A percentile compares a stretch with the other conserved stretches of the same genome.
Conservation (phyloP, 2,329 filamentous ascomycete species). For the Verticillium isaacii region DNA sequence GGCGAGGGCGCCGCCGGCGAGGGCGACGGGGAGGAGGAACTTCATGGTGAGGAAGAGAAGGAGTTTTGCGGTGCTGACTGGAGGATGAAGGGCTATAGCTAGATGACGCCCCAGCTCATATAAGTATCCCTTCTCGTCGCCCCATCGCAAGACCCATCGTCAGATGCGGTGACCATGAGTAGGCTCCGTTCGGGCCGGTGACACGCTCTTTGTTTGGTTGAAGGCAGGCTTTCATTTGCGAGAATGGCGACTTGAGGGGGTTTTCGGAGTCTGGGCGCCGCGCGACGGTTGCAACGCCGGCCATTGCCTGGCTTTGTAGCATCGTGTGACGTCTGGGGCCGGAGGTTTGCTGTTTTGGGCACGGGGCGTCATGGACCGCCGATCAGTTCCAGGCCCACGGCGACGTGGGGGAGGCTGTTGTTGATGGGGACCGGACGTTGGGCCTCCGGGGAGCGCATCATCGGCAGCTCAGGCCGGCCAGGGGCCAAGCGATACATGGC, state of each 20-base stretch:
- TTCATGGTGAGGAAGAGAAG: neutral
- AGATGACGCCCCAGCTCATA: neutral
- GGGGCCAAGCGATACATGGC: neutral
- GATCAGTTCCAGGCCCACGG: neutral
- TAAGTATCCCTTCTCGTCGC: neutral
- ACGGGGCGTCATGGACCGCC: neutral
- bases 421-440: constrained; percentile 1
- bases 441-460: neutral
- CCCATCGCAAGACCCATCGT: neutral
- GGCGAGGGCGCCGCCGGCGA: neutral
- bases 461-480: neutral
- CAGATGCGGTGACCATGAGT: neutral
- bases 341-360: constrained; percentile 1
- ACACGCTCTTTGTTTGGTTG: neutral
- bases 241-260: neutral
- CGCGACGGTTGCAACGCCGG: neutral
- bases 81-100: neutral
- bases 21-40: constrained; percentile 9
- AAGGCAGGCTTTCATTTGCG: neutral
- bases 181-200: neutral
- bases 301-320: neutral
- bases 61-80: neutral
- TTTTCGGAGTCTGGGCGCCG: neutral
- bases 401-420: neutral
- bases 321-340: neutral